These are phyloP conservation scores for Komagataella pastoris DNA, from an alignment of 805 yeast species.

Conservation along the genomic window DNA sequence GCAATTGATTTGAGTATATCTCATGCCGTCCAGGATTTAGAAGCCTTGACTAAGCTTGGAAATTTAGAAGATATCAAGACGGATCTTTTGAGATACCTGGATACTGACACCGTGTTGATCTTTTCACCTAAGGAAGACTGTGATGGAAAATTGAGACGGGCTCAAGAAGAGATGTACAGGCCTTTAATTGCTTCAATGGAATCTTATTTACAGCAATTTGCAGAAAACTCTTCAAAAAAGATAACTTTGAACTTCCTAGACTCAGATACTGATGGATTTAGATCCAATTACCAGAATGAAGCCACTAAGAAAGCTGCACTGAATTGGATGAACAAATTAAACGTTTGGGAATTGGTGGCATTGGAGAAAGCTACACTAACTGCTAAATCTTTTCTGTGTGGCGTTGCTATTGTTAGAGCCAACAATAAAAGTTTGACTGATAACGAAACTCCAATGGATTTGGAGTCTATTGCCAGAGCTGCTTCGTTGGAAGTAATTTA, in stretches of 20 bases:
- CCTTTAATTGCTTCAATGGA: constrained; percentile 67
- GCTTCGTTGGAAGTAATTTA: constrained; percentile 72
- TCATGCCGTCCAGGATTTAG: constrained; percentile 25
- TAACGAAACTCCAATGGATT: constrained; percentile 19
- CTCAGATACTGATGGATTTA: constrained; percentile 67
- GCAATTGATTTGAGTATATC: constrained; percentile 60
- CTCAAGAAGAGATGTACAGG: constrained; percentile 66
- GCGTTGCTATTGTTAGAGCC: constrained; percentile 50
- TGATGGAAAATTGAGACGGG: constrained; percentile 66
- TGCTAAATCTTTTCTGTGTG: constrained; percentile 79
- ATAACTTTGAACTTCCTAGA: constrained; percentile 50
- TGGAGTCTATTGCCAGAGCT: constrained; percentile 64
- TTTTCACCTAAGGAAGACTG: constrained; percentile 73
- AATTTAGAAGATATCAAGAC: constrained; percentile 41
- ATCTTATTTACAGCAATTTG: constrained; percentile 32
- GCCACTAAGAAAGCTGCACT: constrained; percentile 48
- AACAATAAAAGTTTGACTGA: constrained; percentile 13
- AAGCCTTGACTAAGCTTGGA: constrained; percentile 48
- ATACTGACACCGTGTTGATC: constrained; percentile 86
- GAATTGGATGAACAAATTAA: constrained; percentile 49
- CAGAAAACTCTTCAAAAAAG: constrained; percentile 11
- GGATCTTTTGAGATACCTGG: constrained; percentile 67
- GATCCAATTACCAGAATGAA: constrained; percentile 63
- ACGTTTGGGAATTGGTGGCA: constrained; percentile 72
- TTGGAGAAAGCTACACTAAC: constrained; percentile 82